Base-by-base conservation (phyloP, 805 yeast species). In the Monosporozyma unispora region DNA sequence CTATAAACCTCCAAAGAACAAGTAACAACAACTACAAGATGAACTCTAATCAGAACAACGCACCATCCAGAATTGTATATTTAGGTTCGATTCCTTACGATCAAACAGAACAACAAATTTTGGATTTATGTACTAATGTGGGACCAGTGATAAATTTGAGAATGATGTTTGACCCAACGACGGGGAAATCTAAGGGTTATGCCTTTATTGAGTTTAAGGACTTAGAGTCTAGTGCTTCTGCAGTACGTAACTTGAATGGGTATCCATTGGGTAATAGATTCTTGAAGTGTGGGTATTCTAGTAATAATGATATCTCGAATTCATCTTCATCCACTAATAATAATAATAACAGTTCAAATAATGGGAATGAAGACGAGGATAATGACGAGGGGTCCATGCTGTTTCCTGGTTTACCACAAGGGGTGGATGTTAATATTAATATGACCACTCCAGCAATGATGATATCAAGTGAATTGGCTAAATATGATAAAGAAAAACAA, bases 31-130 rank as follows among this genome's bases (percentile, higher is more conserved):
- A 12, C 22, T 12, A 22, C 14, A 41, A 10, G 19, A 25, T 41
- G 35, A 25, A 35, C 22, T 41, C 45, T 11, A 28, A 23, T 18
- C 45, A 59, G 44, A 59, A 57, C 45, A 59, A 65, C 41, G 56
- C 59, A n/a, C 68, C 67, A 18, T 59, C 67, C 4, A 53, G 67
- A 50, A 78, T 77, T 31, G 84, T 88, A 2, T 85, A 85, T 59
- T 78, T 90, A 40, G 95, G 96, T 3, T 83, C 87, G 14, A 85
- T 91, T 37, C 98, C 98, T 1, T 88, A 82, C 62, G 97, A 91
- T 60, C 88, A 86, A 61, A 86, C 96, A 0, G 98, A 91, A 63
- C 95, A 88, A 58, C 97, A 90, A 64, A 83, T 91, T n/a, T 68
- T 79, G 56, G 95, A 87, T 54, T 79, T 91, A 12, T 95, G 95